Conservation (phyloP, 2,329 filamentous ascomycete genomes). For the Diaporthe australafricana region DNA sequence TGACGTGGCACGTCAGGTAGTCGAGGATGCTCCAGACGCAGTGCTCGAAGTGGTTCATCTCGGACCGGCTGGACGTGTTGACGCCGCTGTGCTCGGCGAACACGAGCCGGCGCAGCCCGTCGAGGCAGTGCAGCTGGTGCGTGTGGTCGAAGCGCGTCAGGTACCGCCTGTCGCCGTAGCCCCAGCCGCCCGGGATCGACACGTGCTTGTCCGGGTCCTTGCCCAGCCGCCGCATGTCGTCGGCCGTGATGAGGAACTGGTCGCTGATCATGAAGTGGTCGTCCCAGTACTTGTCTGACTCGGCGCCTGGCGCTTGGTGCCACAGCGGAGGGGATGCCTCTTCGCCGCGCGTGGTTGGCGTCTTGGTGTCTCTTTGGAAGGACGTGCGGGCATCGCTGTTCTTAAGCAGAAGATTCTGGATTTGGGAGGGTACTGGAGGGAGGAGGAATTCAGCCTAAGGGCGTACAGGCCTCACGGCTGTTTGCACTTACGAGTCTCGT, state of each 20-base stretch:
- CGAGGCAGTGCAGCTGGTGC: slow-evolving; percentile 24
- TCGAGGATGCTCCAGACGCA: slow-evolving; percentile 25
- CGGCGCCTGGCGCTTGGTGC: slow-evolving; percentile 3
- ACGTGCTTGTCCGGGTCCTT: slow-evolving; percentile 23
- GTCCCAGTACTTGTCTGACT: slow-evolving; percentile 18
- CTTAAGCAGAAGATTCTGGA: background rate
- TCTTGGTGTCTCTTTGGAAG: slow-evolving; percentile 13
- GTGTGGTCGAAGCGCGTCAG: slow-evolving; percentile 29
- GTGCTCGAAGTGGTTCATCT: slow-evolving; percentile 28
- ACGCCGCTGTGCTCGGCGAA: slow-evolving; percentile 11
- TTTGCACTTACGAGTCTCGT: background rate
- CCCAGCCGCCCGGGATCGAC: background rate
- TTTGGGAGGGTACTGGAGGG: background rate
- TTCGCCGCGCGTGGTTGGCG: slow-evolving; percentile 17
- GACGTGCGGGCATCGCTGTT: background rate
- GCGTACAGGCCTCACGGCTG: fast-evolving
- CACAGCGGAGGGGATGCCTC: background rate
- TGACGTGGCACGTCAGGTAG: slow-evolving; percentile 25
- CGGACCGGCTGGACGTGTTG: slow-evolving; percentile 9
- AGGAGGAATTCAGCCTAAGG: fast-evolving
- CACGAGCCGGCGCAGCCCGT: slow-evolving; percentile 7
- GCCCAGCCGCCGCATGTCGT: slow-evolving; percentile 14
- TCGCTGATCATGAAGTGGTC: slow-evolving; percentile 22
- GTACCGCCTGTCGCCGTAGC: slow-evolving; percentile 17
- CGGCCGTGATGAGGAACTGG: slow-evolving; percentile 22